phyloP scores from a whole-genome alignment of 352 stramenopile species.

The Globisporangium radiosum region DNA sequence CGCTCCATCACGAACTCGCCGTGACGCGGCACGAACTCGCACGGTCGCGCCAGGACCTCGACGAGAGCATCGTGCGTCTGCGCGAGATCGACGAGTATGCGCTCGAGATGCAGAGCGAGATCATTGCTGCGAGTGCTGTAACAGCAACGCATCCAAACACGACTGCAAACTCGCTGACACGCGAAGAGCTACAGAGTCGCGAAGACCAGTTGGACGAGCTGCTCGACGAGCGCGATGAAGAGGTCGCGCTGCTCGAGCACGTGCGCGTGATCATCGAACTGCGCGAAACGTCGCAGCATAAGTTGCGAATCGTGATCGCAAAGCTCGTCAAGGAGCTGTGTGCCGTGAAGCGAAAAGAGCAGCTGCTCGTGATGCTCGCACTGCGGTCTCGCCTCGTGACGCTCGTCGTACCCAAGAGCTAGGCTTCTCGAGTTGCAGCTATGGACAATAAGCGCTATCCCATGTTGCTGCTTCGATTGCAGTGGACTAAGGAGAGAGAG shows the following conservation, averaged over 20 bases:
- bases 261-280: conserved; percentile 43
- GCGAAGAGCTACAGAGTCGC: conserved; percentile 24
- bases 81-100: conserved; percentile 63
- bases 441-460: too few species aligned
- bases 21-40: conserved; percentile 29
- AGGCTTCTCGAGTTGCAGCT: background rate
- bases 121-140: conserved; percentile 6
- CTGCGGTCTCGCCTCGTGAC: conserved; percentile 49
- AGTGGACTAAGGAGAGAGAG: background rate
- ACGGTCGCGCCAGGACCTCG: conserved; percentile 44
- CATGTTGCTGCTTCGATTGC: too few species aligned
- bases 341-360: conserved; percentile 35
- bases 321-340: conserved; percentile 34
- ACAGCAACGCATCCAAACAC: conserved; percentile 8
- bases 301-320: conserved; percentile 37
- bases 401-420: conserved; percentile 37
- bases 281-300: conserved; percentile 27
- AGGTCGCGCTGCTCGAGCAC: conserved; percentile 46
- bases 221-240: conserved; percentile 51
- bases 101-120: conserved; percentile 38
- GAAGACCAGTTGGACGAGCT: conserved; percentile 50
- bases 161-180: conserved; percentile 9
- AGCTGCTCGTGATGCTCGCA: conserved; percentile 41
- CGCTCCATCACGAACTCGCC: conserved; percentile 27
- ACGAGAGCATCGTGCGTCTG: conserved; percentile 41